Evolutionary conservation across 1,284 basidiomycete genomes (phyloP), one percentile per base, ranked within the genome.

Genomic region (Entoloma clypeatum): DNA sequence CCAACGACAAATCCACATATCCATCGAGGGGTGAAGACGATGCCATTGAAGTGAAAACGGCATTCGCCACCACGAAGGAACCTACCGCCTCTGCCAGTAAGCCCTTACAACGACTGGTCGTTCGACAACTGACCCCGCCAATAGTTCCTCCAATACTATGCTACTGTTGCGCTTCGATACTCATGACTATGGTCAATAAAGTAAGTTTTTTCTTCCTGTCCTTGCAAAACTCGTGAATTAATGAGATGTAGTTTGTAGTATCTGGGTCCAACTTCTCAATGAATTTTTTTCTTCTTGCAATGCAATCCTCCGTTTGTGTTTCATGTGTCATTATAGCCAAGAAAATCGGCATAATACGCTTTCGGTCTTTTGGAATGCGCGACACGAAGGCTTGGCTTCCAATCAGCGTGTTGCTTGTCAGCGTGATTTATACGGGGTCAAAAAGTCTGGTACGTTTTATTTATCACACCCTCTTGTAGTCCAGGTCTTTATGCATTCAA

Each of bases 171-270:
- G 92, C 95, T 2, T 94, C 91, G 28, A 97, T 99, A 56, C 72
- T 93, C 43, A 99, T 99, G 96, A 99, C 96, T 0, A 79, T 99
- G 34, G 81, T 97, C 48, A 98, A 98, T 75, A 98, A 99, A 75
- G 92, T 92, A 48, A 32, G 72, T 25, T 36, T 11, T 33, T 11
- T 18, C 17, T 30, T 6, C 2, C n/a, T 7, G 10, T 16, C n/a
- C 3, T 10, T 8, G 18, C 19, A 19, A 22, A 5, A 23, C 19
- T 25, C 14, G 39, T 16, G 14, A 36, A 19, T 44, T 24, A 29
- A 17, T 19, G 32, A 8, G 6, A n/a, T 13, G 21, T 47, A 95
- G 91, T 98, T 86, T 57, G 91, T 98, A 46, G 94, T 99, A 7
- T 98, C 95, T 4, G 96, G 96, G 3, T 72, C 74, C 25, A 65